These are phyloP conservation scores for Aspergillus viridinutans DNA, from an alignment of 2,329 filamentous ascomycete genomes.

Conservation along the genomic window DNA sequence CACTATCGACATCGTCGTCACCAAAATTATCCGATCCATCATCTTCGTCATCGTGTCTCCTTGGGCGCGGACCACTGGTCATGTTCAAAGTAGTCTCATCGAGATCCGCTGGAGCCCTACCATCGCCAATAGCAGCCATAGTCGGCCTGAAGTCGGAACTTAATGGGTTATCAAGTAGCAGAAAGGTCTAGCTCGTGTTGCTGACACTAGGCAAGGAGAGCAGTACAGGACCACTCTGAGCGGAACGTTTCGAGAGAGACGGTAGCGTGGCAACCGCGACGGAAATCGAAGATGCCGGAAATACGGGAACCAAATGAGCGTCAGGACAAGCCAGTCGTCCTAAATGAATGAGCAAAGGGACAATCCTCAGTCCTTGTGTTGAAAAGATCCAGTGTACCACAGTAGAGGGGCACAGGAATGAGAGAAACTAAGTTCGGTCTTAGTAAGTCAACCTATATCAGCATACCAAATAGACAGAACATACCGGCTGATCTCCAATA, in stretches of 20 bases:
- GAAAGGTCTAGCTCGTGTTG: slow-evolving; percentile 47
- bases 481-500: neutral
- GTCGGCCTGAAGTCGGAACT: slow-evolving; percentile 78
- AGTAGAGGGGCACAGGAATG: slow-evolving; percentile 29
- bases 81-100: slow-evolving; percentile 76
- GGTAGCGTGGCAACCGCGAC: slow-evolving; percentile 2
- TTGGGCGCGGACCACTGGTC: slow-evolving; percentile 57
- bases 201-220: neutral
- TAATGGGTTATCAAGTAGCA: slow-evolving; percentile 76
- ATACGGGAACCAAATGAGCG: slow-evolving; percentile 20
- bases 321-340: slow-evolving; percentile 23
- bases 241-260: neutral
- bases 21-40: slow-evolving; percentile 80
- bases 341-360: slow-evolving; percentile 5
- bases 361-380: slow-evolving; percentile 14
- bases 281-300: neutral
- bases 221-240: neutral
- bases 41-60: slow-evolving; percentile 81
- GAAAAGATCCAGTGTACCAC: slow-evolving; percentile 22
- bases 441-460: slow-evolving; percentile 5
- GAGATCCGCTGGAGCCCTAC: slow-evolving; percentile 67
- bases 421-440: slow-evolving; percentile 12
- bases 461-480: neutral
- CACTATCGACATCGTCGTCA: slow-evolving; percentile 71
- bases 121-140: slow-evolving; percentile 75